Percentiles rank a stretch among this genome's conserved stretches.
phyloP scores from a whole-genome alignment of 345 rosid species.

The Angophora floribunda region DNA sequence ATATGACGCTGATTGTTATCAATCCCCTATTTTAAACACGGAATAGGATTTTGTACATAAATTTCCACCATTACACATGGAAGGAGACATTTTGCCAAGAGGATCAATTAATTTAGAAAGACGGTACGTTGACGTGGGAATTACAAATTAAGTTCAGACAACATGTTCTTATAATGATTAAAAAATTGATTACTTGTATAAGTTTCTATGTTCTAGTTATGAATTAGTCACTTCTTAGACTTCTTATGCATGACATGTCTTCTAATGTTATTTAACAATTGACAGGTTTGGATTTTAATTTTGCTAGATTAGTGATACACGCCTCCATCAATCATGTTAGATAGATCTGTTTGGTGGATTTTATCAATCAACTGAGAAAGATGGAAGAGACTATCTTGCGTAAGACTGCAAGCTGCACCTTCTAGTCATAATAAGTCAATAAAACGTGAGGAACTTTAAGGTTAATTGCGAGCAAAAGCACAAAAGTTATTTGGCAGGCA shows the following conservation, averaged over 20 bases:
- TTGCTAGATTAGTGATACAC: neutral
- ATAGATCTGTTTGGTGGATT: neutral
- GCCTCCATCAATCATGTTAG: neutral
- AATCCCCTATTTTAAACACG: neutral
- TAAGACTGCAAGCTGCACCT: neutral
- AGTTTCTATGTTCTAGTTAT: neutral
- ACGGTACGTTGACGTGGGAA: neutral
- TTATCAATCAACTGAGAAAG: neutral
- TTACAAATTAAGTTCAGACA: neutral
- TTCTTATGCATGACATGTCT: neutral
- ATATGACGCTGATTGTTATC: neutral
- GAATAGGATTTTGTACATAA: neutral
- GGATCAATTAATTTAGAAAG: neutral
- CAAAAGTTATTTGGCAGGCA: neutral
- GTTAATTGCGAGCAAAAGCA: neutral
- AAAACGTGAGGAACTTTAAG: neutral
- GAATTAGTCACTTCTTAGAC: neutral
- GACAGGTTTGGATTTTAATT: neutral
- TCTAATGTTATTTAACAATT: neutral
- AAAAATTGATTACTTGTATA: neutral
- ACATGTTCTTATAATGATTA: neutral
- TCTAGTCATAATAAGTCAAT: neutral
- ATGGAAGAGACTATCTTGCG: neutral
- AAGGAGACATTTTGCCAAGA: neutral
- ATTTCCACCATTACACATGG: neutral